phyloP scores from a whole-genome alignment of 83 land plant genomes.

The Picea abies region DNA sequence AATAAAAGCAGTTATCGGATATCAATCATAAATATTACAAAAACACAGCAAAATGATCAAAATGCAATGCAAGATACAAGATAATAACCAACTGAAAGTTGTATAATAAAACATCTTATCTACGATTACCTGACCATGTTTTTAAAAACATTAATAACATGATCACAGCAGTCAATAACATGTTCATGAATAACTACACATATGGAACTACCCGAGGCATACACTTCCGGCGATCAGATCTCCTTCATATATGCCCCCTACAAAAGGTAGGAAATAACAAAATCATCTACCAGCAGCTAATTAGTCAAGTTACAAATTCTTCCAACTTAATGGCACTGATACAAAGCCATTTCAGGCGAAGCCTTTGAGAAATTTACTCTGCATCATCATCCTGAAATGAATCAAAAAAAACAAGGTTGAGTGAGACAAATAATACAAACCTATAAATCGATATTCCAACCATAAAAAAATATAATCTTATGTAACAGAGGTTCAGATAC shows the following conservation, averaged over 20 bases:
- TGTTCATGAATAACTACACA: slow-evolving; percentile 3
- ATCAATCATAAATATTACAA: too few relatives aligned
- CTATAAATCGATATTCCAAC: background rate
- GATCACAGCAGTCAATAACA: too few relatives aligned
- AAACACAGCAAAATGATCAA: too few relatives aligned
- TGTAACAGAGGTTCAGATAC: background rate
- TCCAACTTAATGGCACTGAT: background rate
- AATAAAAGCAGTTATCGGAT: too few relatives aligned
- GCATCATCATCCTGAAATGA: background rate
- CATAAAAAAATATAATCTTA: background rate
- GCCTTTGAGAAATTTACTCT: background rate
- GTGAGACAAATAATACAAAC: background rate
- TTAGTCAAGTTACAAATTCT: slow-evolving; percentile 1
- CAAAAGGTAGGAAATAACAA: slow-evolving; percentile 2
- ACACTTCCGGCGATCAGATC: background rate
- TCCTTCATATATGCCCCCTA: background rate
- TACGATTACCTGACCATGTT: too few relatives aligned
- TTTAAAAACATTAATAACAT: too few relatives aligned
- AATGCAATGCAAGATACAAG: too few relatives aligned
- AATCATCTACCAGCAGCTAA: background rate
- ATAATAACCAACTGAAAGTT: too few relatives aligned
- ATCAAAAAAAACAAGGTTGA: background rate
- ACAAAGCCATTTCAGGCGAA: background rate
- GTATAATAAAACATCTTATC: too few relatives aligned
- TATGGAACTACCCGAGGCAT: background rate